Conservation (phyloP, 2,329 filamentous ascomycete species). For the Biscogniauxia marginata region DNA sequence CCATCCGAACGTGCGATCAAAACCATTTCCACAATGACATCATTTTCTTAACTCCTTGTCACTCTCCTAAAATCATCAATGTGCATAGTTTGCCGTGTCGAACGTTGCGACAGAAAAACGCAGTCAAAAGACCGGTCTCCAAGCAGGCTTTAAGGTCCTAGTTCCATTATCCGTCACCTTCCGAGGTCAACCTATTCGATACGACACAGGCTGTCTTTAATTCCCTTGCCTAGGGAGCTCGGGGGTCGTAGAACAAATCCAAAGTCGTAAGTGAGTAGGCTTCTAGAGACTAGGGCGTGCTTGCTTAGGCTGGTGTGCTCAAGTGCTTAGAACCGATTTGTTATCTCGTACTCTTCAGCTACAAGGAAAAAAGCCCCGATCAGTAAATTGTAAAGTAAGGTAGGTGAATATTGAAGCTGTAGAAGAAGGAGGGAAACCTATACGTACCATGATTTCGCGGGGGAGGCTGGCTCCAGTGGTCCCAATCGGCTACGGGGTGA, state of each 20-base stretch:
- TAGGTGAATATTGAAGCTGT: not conserved
- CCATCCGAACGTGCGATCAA: not conserved
- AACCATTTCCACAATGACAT: not conserved
- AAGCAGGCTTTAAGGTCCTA: no score
- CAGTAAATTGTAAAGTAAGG: not conserved
- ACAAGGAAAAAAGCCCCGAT: not conserved
- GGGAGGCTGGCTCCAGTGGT: slow-evolving; percentile 13
- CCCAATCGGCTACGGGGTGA: slow-evolving; percentile 12
- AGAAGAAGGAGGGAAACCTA: not conserved
- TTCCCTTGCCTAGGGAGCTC: not conserved
- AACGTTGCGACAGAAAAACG: not conserved
- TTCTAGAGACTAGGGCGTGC: not conserved
- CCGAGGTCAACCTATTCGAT: not conserved
- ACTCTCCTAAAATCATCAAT: not conserved
- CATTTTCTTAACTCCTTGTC: not conserved
- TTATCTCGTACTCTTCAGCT: slow-evolving; percentile 28
- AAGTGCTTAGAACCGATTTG: slow-evolving; percentile 16
- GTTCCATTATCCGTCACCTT: no score
- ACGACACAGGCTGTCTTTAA: not conserved
- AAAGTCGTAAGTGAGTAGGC: not conserved
- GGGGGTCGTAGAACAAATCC: not conserved
- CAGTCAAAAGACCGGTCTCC: not conserved
- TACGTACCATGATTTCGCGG: slow-evolving; percentile 15
- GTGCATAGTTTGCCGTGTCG: not conserved
- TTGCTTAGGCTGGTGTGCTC: not conserved